phyloP scores from a whole-genome alignment of 805 yeast species.

The Alloascoidea hylecoeti region DNA sequence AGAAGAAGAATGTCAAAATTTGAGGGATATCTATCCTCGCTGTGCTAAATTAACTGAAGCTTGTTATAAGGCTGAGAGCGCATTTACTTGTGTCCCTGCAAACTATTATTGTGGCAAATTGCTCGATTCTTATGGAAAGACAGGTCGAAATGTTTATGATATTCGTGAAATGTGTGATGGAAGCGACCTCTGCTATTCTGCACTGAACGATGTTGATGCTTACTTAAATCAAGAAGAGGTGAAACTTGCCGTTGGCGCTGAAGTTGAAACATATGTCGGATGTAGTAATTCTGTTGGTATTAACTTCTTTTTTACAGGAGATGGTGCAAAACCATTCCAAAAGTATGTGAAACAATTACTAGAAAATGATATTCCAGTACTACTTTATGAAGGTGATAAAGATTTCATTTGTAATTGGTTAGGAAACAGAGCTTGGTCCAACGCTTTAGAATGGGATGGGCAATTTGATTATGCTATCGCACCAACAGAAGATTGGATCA shows the following conservation, averaged over 20 bases:
- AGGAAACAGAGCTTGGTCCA: slow-evolving; percentile 69
- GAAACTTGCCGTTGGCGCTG: slow-evolving; percentile 37
- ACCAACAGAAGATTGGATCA: slow-evolving; percentile 29
- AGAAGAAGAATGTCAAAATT: slow-evolving; percentile 48
- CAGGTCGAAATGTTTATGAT: slow-evolving; percentile 43
- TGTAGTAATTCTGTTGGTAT: slow-evolving; percentile 47
- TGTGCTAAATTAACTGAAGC: slow-evolving; percentile 46
- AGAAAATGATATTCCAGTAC: slow-evolving; percentile 51
- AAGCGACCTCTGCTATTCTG: slow-evolving; percentile 31
- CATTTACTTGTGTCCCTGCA: slow-evolving; percentile 26
- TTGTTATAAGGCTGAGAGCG: slow-evolving; percentile 46
- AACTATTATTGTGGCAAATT: slow-evolving; percentile 17
- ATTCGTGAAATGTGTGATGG: slow-evolving; percentile 35
- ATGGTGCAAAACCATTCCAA: slow-evolving; percentile 41
- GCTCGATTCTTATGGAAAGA: slow-evolving; percentile 56
- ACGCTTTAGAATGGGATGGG: slow-evolving; percentile 45
- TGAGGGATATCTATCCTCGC: slow-evolving; percentile 44
- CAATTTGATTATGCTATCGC: slow-evolving; percentile 24
- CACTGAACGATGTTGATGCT: slow-evolving; percentile 33
- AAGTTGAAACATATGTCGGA: slow-evolving; percentile 34
- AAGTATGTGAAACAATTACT: slow-evolving; percentile 45
- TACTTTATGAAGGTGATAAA: slow-evolving; percentile 74
- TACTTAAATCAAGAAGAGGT: slow-evolving; percentile 36
- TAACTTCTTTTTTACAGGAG: slow-evolving; percentile 39
- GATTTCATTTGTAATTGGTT: slow-evolving; percentile 78